Evolutionary conservation across 139 green algal genomes (phyloP), one percentile per base, ranked within the genome.

Genomic region (Coelastrella sp.): DNA sequence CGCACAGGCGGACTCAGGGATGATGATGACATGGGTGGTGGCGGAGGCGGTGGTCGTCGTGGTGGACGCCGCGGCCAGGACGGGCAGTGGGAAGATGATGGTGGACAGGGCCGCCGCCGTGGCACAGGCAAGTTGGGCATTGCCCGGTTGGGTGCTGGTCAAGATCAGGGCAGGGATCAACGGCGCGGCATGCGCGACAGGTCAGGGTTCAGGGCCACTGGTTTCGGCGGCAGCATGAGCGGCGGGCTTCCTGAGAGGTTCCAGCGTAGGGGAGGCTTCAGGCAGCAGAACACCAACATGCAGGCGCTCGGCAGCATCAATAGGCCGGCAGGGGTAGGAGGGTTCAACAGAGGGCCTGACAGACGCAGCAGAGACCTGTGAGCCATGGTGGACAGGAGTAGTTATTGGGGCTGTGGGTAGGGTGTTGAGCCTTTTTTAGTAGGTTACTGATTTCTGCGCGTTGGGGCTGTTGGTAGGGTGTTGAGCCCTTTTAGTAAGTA

Each of bases 1-100:
- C 94, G 96, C 89, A 98, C 96, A 15, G 97, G 96, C 65, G 92
- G 92, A 25, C 78, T 97, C 68, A 91, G 94, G 9, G 93, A 95
- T 25, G 94, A 96, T 61, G 95, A 97, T 57, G 94, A 96, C 11
- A 93, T 96, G 8, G 93, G 93, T 72, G 92, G 88, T 24, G 91
- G 91, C 17, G 87, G 94, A 25, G 82, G 93, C n/a, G 84, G 90
- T 60, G 72, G 93, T 24, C 68, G 61, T 11, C 68, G 61, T 27
- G 63, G 82, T 6, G 81, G 81, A 15, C 14, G 76, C 20, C 56
- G 79, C 8, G 78, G 88, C 27, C 27, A 27, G 6, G 74, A 85
- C 17, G 58, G 59, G 5, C 78, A 89, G 12, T 89, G 83, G 87
- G 91, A 93, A 74, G 91, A 94, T 17, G 91, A 92, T 63, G 81